Evolutionary conservation across 768 basidiomycete genomes (phyloP).

Genomic region (Suillus sp.): DNA sequence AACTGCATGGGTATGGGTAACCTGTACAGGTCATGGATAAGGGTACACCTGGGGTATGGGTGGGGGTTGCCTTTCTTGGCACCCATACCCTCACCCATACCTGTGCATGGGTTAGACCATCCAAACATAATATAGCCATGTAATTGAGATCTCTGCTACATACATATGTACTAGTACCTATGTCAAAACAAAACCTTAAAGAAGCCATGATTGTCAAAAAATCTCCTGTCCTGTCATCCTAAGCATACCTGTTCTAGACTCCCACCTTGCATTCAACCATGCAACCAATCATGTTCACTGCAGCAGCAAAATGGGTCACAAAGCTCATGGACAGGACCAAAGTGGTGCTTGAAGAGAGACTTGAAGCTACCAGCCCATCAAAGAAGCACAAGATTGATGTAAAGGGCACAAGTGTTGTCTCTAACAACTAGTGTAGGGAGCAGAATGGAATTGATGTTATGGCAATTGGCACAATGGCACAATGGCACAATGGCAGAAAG

Average conservation of each 20-base stretch:
- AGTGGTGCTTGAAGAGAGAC: no score
- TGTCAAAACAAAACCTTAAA: neutral
- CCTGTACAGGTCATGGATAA: neutral
- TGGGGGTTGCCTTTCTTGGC: neutral
- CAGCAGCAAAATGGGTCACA: no score
- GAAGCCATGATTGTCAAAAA: no score
- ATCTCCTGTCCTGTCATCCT: no score
- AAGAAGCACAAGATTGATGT: neutral
- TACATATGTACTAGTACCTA: conserved; percentile 2
- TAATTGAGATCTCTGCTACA: neutral
- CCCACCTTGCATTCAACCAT: no score
- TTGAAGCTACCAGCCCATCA: neutral
- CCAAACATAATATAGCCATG: neutral
- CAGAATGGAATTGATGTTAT: no score
- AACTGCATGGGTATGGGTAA: conserved; percentile 3
- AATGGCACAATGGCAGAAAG: no score
- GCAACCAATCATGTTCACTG: no score
- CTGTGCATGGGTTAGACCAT: neutral
- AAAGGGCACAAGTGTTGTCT: neutral
- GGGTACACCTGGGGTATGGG: conserved; percentile 6
- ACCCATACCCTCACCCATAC: conserved; percentile 3
- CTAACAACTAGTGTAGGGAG: neutral
- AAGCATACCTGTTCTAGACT: no score
- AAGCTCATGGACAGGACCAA: no score
- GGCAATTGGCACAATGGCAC: no score